These are phyloP conservation scores for Fraxinus platypoda DNA, from an alignment of 305 asterid genomes.

Conservation along the genomic window DNA sequence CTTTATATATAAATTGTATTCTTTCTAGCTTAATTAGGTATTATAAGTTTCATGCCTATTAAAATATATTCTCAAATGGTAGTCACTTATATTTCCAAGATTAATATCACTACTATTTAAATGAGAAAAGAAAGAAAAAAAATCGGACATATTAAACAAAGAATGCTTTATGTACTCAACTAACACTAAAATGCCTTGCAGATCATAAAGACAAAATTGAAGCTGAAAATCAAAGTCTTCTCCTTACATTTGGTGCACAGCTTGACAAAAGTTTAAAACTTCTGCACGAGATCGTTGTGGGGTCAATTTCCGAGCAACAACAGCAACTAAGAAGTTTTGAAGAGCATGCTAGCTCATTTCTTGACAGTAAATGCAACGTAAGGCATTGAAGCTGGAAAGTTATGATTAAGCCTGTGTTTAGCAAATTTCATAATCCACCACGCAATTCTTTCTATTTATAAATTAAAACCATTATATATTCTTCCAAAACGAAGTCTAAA, in stretches of 20 bases:
- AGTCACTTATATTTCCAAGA: background rate
- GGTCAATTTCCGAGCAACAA: slow-evolving; percentile 66
- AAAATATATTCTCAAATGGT: background rate
- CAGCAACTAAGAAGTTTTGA: slow-evolving; percentile 58
- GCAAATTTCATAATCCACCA: background rate
- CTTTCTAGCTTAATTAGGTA: background rate
- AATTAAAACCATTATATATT: background rate
- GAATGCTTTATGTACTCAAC: slow-evolving; percentile 10
- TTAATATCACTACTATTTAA: background rate
- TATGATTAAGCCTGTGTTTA: background rate
- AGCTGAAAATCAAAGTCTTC: slow-evolving; percentile 55
- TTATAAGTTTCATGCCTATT: background rate
- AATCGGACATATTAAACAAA: background rate
- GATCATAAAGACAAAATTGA: slow-evolving; percentile 68
- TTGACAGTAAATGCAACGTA: slow-evolving; percentile 63
- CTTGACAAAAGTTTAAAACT: slow-evolving; percentile 61
- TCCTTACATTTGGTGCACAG: slow-evolving; percentile 55
- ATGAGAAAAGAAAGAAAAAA: background rate
- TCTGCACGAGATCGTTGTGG: slow-evolving; percentile 51
- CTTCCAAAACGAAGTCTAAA: background rate
- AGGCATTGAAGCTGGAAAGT: slow-evolving; percentile 21
- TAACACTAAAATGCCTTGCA: slow-evolving; percentile 32
- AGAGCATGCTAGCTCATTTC: slow-evolving; percentile 46
- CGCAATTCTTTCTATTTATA: background rate
- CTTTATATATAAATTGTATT: background rate